These are phyloP conservation scores for Chlamydomonas applanata DNA, from an alignment of 139 green algal species.

Conservation along the genomic window DNA sequence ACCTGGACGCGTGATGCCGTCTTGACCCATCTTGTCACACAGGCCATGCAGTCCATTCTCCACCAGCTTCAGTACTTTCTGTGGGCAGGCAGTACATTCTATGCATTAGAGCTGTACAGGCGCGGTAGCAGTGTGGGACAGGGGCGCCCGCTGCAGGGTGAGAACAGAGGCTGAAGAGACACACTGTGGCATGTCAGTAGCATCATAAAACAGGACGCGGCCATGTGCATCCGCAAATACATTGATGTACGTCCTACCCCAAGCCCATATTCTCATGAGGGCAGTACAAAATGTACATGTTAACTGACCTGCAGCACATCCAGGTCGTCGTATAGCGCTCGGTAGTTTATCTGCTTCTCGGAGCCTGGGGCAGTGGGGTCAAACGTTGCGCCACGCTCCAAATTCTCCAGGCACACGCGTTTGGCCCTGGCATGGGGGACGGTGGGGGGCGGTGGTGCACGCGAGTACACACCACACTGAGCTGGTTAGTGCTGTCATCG, in stretches of 20 bases:
- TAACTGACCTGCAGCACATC: conserved; percentile 35
- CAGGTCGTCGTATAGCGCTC: conserved; percentile 31
- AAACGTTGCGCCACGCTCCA: conserved; percentile 24
- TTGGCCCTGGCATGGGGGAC: conserved; percentile 27
- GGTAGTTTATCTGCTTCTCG: conserved; percentile 22
- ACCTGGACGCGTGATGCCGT: conserved; percentile 45
- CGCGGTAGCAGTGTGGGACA: too few species aligned
- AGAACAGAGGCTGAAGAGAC: too few species aligned
- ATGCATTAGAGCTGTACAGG: too few species aligned
- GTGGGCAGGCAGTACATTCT: background rate
- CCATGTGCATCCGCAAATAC: too few species aligned
- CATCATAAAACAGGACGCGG: too few species aligned
- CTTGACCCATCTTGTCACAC: conserved; percentile 13
- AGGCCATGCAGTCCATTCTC: conserved; percentile 34
- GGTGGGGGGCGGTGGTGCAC: background rate
- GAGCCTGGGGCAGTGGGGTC: background rate
- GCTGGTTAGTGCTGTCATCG: too few species aligned
- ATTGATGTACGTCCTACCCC: too few species aligned
- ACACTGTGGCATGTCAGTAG: too few species aligned
- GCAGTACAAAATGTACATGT: too few species aligned
- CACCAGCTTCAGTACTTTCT: conserved; percentile 37
- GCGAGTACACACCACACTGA: too few species aligned
- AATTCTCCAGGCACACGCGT: conserved; percentile 26
- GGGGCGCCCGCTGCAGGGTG: too few species aligned
- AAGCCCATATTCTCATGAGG: too few species aligned